Evolutionary conservation across 1,284 basidiomycete species (phyloP).

Genomic region (Trametes versicolor): DNA sequence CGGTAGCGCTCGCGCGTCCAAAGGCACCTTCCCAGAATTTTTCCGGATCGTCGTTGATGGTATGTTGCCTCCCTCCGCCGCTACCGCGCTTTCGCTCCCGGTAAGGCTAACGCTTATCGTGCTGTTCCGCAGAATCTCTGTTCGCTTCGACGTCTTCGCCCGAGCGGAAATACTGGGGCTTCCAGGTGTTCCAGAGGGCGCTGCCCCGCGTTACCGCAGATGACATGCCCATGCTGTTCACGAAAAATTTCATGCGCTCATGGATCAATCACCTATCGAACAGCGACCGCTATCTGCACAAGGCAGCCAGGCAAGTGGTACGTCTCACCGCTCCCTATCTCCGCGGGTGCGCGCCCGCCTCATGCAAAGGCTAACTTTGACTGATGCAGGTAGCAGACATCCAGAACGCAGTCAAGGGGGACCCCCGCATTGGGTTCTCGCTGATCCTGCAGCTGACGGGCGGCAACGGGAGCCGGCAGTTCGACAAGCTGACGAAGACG

Average conservation of each 20-base stretch:
- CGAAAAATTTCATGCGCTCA: conserved; percentile 94
- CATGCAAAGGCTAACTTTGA: conserved; percentile 11
- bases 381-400: conserved; percentile 74
- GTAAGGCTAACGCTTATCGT: conserved; percentile 18
- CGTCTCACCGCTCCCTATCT: conserved; percentile 39
- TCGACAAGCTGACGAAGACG: conserved; percentile 92
- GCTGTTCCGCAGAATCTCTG: conserved; percentile 72
- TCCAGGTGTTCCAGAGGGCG: conserved; percentile 89
- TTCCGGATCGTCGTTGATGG: conserved; percentile 93
- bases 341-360: conserved; percentile 6
- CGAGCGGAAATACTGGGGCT: conserved; percentile 96
- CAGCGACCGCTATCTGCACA: conserved; percentile 89
- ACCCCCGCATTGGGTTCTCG: conserved; percentile 86
- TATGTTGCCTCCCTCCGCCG: conserved; percentile 50
- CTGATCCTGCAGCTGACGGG: conserved; percentile 90
- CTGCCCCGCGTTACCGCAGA: conserved; percentile 73
- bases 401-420: conserved; percentile 77
- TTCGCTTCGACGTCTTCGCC: conserved; percentile 88
- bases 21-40: conserved; percentile 88
- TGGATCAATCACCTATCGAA: conserved; percentile 97
- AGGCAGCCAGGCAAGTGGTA: conserved; percentile 85
- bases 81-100: conserved; percentile 16
- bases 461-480: conserved; percentile 86
- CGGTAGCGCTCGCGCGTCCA: conserved; percentile 44
- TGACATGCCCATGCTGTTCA: conserved; percentile 89